Base-by-base conservation (phyloP, 352 stramenopile species). In the Aphanomyces stellatus region DNA sequence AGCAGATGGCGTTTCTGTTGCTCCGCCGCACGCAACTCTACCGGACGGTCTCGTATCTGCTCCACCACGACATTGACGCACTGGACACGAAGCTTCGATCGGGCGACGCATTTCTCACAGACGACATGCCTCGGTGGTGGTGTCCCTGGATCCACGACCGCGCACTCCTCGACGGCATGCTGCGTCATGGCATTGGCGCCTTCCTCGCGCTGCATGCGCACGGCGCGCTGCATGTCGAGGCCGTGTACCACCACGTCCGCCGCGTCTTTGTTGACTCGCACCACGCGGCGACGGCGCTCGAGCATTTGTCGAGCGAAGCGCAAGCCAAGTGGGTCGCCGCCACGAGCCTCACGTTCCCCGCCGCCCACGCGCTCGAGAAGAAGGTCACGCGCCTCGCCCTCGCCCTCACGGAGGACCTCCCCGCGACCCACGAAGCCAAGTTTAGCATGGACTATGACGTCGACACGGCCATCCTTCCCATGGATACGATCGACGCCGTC, bases 61-160 rank as follows among this genome's bases (percentile, higher is more conserved):
- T 93, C 22, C 81, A 77, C 7, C 48, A 74, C 27, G 72, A 73
- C 22, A 71, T 72, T 34, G 43, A 31, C 24, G 72, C 73, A n/a
- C 59, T 95, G 13, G 70, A 82, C 5, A 55, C 70, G 53, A 72
- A 80, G 30, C 68, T 95, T 31, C 76, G 82, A 0, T 93, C 85
- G 2, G 85, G 60, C 13, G 28, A 57, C n/a, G 10, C 42, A 0
- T 55, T 22, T 17, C 46, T 67, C 19, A 59, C 41, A 33, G 65
- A 75, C 10, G 75, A 86, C 51, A 93, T 95, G 84, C 87, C 87
- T 3, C 81, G 92, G 31, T 95, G 87, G 87, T 95, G 87, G 87
- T 95, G 87, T 68, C 87, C 87, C 11, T 95, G 87, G 87, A 79
- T 93, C 28, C 87, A 95, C 62, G 87, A 95, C 56, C 63, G 90